Evolutionary conservation across 345 rosid genomes (phyloP).

Genomic region (Gossypium stocksii): DNA sequence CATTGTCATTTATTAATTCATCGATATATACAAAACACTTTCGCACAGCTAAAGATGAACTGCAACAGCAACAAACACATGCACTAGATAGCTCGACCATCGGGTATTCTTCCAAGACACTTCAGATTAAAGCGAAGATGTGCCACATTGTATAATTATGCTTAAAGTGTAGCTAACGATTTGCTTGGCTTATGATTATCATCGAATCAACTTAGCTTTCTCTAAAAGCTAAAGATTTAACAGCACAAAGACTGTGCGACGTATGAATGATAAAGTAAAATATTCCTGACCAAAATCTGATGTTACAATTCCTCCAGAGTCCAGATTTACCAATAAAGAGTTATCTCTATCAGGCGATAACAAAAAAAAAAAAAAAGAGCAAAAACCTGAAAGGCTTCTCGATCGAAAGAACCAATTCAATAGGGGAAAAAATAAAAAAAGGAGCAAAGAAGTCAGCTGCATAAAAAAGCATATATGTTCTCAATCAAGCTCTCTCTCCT

Average conservation of each 20-base stretch:
- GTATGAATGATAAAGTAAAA: not conserved
- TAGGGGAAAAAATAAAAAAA: not conserved
- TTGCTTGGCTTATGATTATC: slow-evolving; percentile 8
- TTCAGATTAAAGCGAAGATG: not conserved
- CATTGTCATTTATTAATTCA: not conserved
- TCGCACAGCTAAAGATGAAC: not conserved
- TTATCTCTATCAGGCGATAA: not conserved
- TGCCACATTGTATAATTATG: not conserved
- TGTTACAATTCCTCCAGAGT: not conserved
- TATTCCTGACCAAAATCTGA: slow-evolving; percentile 7
- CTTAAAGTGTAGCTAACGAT: not conserved
- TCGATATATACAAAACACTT: not conserved
- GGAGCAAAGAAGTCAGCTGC: not conserved
- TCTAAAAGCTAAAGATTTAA: not conserved
- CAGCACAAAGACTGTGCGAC: not conserved
- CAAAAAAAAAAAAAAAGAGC: not conserved
- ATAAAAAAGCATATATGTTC: not conserved
- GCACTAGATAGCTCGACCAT: slow-evolving; percentile 3
- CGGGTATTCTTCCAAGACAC: not conserved
- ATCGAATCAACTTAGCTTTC: not conserved
- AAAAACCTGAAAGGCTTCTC: not conserved
- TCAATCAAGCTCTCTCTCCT: too few relatives aligned
- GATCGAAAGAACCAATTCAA: not conserved
- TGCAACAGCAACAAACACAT: not conserved
- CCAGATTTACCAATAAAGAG: not conserved